These are phyloP conservation scores for Citrullus amarus DNA, from an alignment of 306 rosid genomes.

Conservation along the genomic window DNA sequence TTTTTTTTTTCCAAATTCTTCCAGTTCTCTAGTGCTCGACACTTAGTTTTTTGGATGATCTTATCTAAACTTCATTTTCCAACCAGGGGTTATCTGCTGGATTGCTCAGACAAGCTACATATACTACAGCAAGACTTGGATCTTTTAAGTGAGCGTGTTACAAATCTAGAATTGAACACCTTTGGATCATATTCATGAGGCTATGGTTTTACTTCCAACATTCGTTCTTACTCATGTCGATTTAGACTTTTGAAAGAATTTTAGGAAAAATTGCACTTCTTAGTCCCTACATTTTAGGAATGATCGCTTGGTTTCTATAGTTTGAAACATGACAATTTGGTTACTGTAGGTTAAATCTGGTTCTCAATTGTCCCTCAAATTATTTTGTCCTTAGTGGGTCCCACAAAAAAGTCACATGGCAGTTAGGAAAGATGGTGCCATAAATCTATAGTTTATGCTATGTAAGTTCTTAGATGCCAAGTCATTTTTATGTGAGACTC, in stretches of 20 bases:
- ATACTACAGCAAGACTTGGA: slow-evolving; percentile 97
- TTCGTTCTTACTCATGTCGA: not conserved
- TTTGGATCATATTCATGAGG: not conserved
- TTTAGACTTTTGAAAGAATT: not conserved
- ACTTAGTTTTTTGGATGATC: not conserved
- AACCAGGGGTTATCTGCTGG: slow-evolving; percentile 93
- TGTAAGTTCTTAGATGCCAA: not conserved
- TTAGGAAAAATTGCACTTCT: not conserved
- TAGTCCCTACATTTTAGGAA: not conserved
- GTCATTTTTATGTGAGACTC: not conserved
- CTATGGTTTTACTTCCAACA: not conserved
- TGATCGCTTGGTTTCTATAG: not conserved
- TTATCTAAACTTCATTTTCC: slow-evolving; percentile 21
- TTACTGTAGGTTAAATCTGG: not conserved
- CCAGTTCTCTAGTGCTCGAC: not conserved
- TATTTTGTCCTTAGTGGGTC: not conserved
- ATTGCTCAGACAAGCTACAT: slow-evolving; percentile 88
- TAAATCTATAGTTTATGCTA: not conserved
- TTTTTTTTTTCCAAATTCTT: not conserved
- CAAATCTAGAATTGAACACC: not conserved
- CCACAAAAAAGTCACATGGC: not conserved
- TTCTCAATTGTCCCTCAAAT: not conserved
- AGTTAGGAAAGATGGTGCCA: no score
- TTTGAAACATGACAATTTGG: not conserved
- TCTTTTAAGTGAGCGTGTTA: slow-evolving; percentile 58